phyloP scores from a whole-genome alignment of 345 rosid species.

The Ceriops zippeliana region DNA sequence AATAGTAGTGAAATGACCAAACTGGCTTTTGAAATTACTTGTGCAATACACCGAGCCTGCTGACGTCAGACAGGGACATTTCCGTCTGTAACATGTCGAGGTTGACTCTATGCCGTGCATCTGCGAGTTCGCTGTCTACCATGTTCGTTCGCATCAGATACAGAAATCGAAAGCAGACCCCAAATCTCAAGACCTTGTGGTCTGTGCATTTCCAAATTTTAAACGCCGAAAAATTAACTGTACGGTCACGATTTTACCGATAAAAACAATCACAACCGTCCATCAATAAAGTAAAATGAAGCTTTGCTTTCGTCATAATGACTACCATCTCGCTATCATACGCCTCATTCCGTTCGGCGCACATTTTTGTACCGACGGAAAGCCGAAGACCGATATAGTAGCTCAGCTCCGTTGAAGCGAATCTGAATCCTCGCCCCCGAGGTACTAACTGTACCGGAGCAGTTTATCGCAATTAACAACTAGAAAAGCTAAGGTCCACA shows the following conservation, averaged over 20 bases:
- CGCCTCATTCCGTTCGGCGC: constrained; percentile 19
- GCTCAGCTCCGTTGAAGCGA: not conserved
- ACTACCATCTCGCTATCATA: not conserved
- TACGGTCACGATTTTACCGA: not conserved
- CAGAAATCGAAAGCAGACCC: not conserved
- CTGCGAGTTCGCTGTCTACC: constrained; percentile 17
- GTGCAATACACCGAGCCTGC: too few relatives aligned
- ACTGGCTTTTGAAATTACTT: not conserved
- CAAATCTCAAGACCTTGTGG: constrained; percentile 29
- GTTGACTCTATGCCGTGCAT: not conserved
- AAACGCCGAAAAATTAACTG: not conserved
- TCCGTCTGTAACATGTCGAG: not conserved
- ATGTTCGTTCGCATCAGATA: not conserved
- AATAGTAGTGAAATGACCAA: constrained; percentile 7
- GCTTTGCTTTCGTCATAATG: not conserved
- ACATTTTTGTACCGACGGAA: constrained; percentile 4
- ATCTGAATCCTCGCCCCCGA: not conserved
- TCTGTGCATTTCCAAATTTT: constrained; percentile 12
- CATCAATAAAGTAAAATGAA: constrained; percentile 8
- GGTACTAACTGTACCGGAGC: not conserved
- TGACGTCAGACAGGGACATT: not conserved
- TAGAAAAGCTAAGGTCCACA: not conserved
- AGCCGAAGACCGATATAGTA: not conserved
- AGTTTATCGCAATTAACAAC: not conserved
- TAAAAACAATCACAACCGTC: constrained; percentile 15